Conservation (phyloP, 192 early-diverging fungal genomes). For the Martensiomyces pterosporus region DNA sequence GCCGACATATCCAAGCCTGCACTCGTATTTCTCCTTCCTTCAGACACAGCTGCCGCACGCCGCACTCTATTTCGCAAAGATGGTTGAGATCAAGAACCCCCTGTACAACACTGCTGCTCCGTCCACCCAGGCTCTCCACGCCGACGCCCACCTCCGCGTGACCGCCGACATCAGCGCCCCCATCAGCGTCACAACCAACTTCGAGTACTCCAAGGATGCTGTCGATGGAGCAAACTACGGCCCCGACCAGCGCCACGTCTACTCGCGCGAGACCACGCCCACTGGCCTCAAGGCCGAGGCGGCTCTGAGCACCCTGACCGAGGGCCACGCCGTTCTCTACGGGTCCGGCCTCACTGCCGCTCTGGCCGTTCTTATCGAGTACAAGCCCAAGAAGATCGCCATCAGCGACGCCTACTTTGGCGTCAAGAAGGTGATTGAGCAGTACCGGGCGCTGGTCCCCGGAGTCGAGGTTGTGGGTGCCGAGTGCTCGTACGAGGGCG, state of each 20-base stretch:
- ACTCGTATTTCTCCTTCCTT: too few species aligned
- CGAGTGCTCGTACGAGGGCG: constrained; percentile 32
- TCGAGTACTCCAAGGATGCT: constrained; percentile 20
- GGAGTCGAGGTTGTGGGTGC: constrained; percentile 27
- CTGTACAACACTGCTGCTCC: constrained; percentile 12
- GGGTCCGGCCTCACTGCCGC: constrained; percentile 57
- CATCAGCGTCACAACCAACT: constrained; percentile 58
- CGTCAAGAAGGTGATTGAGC: constrained; percentile 20
- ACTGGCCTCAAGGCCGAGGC: constrained; percentile 51
- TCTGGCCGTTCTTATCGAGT: constrained; percentile 52
- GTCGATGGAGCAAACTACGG: constrained; percentile 34
- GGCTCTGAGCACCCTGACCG: constrained; percentile 53
- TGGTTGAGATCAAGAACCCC: constrained; percentile 37
- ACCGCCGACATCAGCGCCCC: constrained; percentile 53
- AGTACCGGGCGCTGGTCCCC: constrained; percentile 21
- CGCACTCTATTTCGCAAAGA: too few species aligned
- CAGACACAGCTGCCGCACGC: too few species aligned
- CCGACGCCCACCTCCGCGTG: constrained; percentile 38
- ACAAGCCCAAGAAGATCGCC: constrained; percentile 47
- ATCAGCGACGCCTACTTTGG: constrained; percentile 34
- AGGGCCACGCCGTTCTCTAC: constrained; percentile 60
- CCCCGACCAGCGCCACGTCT: constrained; percentile 42
- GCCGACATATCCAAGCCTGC: too few species aligned
- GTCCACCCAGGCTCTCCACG: constrained; percentile 54
- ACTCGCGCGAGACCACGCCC: constrained; percentile 49